phyloP scores from a whole-genome alignment of 2,329 filamentous ascomycete species.

The Aspergillus spinulosporus region DNA sequence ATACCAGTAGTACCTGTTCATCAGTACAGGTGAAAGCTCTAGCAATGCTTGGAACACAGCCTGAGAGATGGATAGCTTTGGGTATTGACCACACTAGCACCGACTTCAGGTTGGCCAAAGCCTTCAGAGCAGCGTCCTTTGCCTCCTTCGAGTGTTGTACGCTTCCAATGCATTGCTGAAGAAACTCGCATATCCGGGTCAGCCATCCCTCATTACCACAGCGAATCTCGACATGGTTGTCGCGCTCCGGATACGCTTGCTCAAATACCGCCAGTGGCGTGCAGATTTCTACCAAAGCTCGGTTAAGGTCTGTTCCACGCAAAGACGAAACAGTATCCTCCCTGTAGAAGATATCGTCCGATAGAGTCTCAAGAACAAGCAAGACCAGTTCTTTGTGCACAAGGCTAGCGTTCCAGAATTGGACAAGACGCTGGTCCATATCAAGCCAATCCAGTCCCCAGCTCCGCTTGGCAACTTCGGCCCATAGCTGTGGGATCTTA shows the following conservation, averaged over 20 bases:
- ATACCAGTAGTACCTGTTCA: constrained; percentile 72
- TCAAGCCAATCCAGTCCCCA: constrained; percentile 94
- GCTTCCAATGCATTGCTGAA: constrained; percentile 70
- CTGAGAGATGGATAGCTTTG: constrained; percentile 71
- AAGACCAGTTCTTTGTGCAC: constrained; percentile 84
- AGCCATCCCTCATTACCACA: constrained; percentile 86
- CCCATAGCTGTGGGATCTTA: constrained; percentile 93
- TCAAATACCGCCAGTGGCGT: constrained; percentile 74
- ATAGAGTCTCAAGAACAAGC: constrained; percentile 83
- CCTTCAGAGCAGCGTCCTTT: constrained; percentile 71
- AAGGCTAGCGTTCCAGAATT: constrained; percentile 68
- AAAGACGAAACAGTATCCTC: constrained; percentile 85
- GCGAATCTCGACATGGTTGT: constrained; percentile 68
- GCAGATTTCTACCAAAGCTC: constrained; percentile 90
- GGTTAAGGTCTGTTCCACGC: constrained; percentile 79
- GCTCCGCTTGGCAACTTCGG: constrained; percentile 86
- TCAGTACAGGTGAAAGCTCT: constrained; percentile 69
- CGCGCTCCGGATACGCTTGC: constrained; percentile 73
- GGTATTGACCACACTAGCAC: constrained; percentile 86
- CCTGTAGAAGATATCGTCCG: constrained; percentile 88
- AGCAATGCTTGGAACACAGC: constrained; percentile 69
- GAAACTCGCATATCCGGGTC: constrained; percentile 69
- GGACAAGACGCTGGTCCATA: constrained; percentile 82
- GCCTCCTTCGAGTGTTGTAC: constrained; percentile 67
- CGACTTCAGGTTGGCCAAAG: constrained; percentile 73